Evolutionary conservation across 2,329 filamentous ascomycete genomes (phyloP), one percentile per base, ranked within the genome.

Genomic region (Talaromyces sp.): DNA sequence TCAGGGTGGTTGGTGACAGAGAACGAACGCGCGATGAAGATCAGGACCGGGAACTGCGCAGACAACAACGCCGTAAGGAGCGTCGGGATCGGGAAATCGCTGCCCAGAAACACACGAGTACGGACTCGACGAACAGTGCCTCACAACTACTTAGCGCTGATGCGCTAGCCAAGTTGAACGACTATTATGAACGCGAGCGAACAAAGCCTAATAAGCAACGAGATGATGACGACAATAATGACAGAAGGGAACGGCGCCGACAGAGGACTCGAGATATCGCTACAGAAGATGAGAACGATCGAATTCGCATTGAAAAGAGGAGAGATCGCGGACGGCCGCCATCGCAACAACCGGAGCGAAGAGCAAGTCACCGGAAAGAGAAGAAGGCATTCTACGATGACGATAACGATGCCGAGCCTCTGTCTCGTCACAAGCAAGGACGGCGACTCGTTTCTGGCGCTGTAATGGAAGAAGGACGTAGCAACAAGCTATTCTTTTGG

Each of bases 391-490:
- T 65, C 50, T 61, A 72, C 52, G 67, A 66, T n/a, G 59, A 56
- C 3, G 43, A 64, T 60, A 47, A 37, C 22, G 39, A 63, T 45
- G 13, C 14, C n/a, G 60, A 63, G 16, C 37, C 37, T 27, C 60
- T 43, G 41, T 70, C 78, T 11, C 74, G 77, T 47, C 80, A 78
- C 59, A 75, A 76, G 49, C 84, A 83, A 68, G 86, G 87, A 72
- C 83, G 83, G 64, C 81, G 90, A 67, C 82, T 90, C n/a, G 88
- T 90, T 22, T 92, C 89, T 68, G 89, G 89, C 22, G 87, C 88
- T 0, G 78, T 89, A 19, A 79, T 90, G 69, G 90, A 92, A 72
- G 89, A 92, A 74, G 89, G 89, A 0, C 81, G 75, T 43, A 75
- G 73, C 54, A 73, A 78, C 72, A 84, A 74, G 80, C 84, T 76